phyloP scores from a whole-genome alignment of 176 grass and related monocot genomes.

The Carex littledalei region DNA sequence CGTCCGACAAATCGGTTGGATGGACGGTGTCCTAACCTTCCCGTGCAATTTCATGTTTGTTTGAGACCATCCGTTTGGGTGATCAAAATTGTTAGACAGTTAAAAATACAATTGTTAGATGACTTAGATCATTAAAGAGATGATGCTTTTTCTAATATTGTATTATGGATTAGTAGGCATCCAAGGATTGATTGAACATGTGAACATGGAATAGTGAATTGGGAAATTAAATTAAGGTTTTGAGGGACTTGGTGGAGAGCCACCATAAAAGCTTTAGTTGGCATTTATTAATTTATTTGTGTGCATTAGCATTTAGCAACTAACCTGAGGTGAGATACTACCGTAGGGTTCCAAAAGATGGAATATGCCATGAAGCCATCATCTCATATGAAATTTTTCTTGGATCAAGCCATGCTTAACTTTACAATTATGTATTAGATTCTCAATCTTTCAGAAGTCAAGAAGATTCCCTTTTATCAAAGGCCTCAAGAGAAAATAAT shows the following conservation, averaged over 20 bases:
- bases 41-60: neutral
- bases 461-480: slow-evolving; percentile 15
- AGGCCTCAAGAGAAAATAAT: slow-evolving; percentile 17
- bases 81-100: neutral
- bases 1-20: neutral
- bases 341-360: neutral
- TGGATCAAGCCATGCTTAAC: slow-evolving; percentile 12
- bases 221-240: neutral
- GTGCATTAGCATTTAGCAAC: slow-evolving; percentile 16
- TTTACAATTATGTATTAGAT: slow-evolving; percentile 17
- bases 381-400: neutral
- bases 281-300: neutral
- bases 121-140: neutral
- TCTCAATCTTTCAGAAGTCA: slow-evolving; percentile 18
- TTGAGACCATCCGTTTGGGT: neutral
- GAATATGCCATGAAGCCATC: slow-evolving; percentile 18
- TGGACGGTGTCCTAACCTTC: neutral
- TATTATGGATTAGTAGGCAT: slow-evolving; percentile 3
- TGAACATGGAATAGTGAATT: neutral
- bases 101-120: neutral
- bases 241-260: slow-evolving; percentile 18
- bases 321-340: slow-evolving; percentile 13
- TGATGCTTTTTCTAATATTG: slow-evolving; percentile 1
- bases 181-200: slow-evolving; percentile 17
- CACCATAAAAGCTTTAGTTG: slow-evolving; percentile 16